Conservation (phyloP, 108 stramenopile genomes). For the Skeletonema marinoi region DNA sequence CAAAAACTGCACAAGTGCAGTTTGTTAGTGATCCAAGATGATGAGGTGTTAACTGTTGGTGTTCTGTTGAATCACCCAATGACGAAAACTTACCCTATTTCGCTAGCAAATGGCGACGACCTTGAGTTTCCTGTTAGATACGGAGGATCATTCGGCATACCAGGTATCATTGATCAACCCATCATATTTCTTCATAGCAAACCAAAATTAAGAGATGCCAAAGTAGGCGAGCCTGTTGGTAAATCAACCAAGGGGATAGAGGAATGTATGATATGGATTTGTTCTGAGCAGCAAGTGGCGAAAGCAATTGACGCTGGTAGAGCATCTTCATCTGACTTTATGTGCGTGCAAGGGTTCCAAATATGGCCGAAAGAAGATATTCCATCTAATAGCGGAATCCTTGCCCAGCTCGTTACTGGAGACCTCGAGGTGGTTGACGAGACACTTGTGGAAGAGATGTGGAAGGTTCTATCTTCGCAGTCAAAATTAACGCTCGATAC, state of each 20-base stretch:
- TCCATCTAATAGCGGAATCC: slow-evolving; percentile 23
- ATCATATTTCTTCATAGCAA: slow-evolving; percentile 10
- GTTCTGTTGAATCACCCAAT: slow-evolving; percentile 23
- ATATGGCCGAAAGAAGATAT: slow-evolving; percentile 43
- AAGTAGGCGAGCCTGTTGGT: slow-evolving; percentile 3
- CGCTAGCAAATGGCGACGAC: neutral
- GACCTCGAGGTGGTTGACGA: slow-evolving; percentile 32
- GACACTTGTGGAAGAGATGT: slow-evolving; percentile 13
- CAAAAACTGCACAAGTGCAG: slow-evolving; percentile 20
- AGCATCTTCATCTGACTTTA: slow-evolving; percentile 15
- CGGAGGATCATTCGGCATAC: slow-evolving; percentile 10
- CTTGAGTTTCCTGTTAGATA: slow-evolving; percentile 4
- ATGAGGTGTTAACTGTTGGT: slow-evolving; percentile 11
- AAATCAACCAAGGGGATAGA: neutral
- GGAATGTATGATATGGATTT: slow-evolving; percentile 10
- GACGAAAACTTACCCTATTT: neutral
- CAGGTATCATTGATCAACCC: slow-evolving; percentile 2
- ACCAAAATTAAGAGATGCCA: neutral
- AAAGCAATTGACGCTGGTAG: slow-evolving; percentile 12
- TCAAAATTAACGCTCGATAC: slow-evolving; percentile 9
- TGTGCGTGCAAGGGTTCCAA: slow-evolving; percentile 16
- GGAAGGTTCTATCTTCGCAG: slow-evolving; percentile 19
- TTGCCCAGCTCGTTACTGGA: slow-evolving; percentile 37
- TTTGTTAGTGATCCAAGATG: slow-evolving; percentile 18
- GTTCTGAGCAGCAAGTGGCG: slow-evolving; percentile 7